A percentile compares a stretch with the other conserved stretches of the same genome.
Conservation (phyloP, 2,329 filamentous ascomycete genomes). For the Albophoma yamanashiensis region DNA sequence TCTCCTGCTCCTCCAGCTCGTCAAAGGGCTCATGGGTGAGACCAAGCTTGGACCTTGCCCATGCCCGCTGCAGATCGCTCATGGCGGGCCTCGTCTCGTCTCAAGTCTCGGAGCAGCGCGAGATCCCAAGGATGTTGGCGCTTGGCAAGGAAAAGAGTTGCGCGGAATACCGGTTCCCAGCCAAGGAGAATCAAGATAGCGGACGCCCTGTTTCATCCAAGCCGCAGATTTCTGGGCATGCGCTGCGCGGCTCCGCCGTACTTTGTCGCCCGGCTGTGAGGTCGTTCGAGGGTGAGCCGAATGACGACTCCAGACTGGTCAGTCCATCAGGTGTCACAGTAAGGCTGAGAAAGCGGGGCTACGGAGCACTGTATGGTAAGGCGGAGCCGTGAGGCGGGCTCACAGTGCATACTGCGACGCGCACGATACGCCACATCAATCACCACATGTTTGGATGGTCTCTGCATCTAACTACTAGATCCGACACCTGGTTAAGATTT, state of each 20-base stretch:
- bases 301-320: not conserved
- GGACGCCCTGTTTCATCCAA: not conserved
- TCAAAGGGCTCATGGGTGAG: constrained; percentile 39
- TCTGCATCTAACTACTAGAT: not conserved
- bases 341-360: not conserved
- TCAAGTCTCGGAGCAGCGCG: not conserved
- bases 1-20: constrained; percentile 37
- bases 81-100: constrained; percentile 33
- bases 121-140: not conserved
- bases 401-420: not conserved
- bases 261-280: not conserved
- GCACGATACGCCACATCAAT: not conserved
- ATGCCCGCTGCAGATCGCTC: constrained; percentile 73
- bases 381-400: not conserved
- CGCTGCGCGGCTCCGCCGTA: not conserved
- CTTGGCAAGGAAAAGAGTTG: not conserved
- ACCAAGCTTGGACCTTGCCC: constrained; percentile 65
- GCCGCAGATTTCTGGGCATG: not conserved
- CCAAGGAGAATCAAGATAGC: not conserved
- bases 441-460: not conserved
- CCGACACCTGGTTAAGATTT: not conserved
- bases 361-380: not conserved
- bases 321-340: not conserved
- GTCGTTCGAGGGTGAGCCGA: not conserved
- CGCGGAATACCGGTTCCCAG: too few species aligned